Evolutionary conservation across 73 alveolate species (phyloP), one percentile per base, ranked within the genome.

Genomic region (Chromera velia): DNA sequence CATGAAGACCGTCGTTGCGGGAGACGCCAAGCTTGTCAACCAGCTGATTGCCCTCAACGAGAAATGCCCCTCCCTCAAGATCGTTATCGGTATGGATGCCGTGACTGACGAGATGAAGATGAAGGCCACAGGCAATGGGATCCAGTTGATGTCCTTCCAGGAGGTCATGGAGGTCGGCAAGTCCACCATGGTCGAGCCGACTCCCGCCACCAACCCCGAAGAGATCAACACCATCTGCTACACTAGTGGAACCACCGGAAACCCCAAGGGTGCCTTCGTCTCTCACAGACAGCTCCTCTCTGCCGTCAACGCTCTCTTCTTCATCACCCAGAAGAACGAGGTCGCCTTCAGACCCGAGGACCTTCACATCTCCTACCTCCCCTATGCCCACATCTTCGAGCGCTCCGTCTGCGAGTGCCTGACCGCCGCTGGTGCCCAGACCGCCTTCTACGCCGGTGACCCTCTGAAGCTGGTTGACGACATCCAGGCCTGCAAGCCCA

Each of bases 191-290:
- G n/a, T n/a, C n/a, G 22, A 40, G 55, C 55, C 55, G 55, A 40
- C 55, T 78, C 13, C 31, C 76, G 32, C 86, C 47, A 55, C 91
- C 74, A 1, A 69, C 32, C 90, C 91, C 34, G 83, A 87, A 74
- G 91, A 82, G 49, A 80, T 89, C 40, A 89, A 75, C 74, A 90
- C 97, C 33, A 86, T 96, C 74, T 91, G 97, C 82, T 96, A 96
- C 89, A 94, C 98, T 24, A 90, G 97, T 31, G 99, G 99, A 26
- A 96, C 99, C 19, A 91, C 98, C 27, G 99, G 98, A 40, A 92
- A 89, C 74, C 98, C 99, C 74, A 96, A 96, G 81, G 99, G 96
- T 4, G 98, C 91, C 66, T 93, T 96, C 91, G 76, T 93, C 4
- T 84, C 96, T 7, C 96, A 94, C 71, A 70, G 81, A 32, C 89